A percentile compares a stretch with the other conserved stretches of the same genome.
These are phyloP conservation scores for Salix koriyanagi DNA, from an alignment of 345 rosid species.

Conservation along the genomic window DNA sequence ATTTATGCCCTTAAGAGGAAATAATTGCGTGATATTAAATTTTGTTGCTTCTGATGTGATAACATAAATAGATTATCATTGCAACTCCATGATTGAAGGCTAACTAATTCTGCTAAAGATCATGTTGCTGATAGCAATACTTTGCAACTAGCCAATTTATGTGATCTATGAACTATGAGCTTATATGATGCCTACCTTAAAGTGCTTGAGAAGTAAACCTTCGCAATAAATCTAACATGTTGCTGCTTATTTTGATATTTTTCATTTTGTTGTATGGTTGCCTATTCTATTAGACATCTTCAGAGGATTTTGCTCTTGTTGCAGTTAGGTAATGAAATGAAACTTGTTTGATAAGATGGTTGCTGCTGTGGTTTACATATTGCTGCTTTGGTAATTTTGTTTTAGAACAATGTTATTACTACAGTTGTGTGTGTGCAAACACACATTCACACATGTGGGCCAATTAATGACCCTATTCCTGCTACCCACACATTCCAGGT, in stretches of 20 bases:
- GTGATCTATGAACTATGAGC: background rate
- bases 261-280: background rate
- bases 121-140: background rate
- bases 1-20: background rate
- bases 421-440: background rate
- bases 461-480: background rate
- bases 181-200: background rate
- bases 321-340: background rate
- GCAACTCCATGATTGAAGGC: background rate
- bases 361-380: background rate
- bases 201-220: background rate
- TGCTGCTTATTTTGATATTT: background rate
- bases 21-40: background rate
- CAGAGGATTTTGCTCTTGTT: background rate
- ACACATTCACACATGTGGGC: background rate
- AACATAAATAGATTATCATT: background rate
- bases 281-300: background rate
- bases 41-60: background rate
- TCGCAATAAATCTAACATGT: background rate
- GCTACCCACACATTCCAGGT: background rate
- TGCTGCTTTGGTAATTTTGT: background rate
- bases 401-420: background rate
- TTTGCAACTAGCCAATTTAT: background rate
- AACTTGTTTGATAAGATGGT: background rate
- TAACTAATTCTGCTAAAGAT: background rate